Evolutionary conservation across 192 early-diverging fungal species (phyloP).

Genomic region (Funneliformis geosporum): DNA sequence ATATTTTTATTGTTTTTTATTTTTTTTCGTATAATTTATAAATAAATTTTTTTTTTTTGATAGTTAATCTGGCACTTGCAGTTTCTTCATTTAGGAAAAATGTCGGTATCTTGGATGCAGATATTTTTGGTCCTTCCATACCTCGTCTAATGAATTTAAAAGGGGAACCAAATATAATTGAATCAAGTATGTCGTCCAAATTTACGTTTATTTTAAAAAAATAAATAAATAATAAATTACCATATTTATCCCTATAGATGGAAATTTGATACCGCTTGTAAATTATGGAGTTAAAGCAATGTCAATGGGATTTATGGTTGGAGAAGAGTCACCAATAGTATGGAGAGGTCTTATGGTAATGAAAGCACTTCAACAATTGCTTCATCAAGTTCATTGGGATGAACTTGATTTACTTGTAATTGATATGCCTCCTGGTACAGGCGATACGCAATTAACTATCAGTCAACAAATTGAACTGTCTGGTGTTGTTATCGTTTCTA

Average conservation of each 20-base stretch:
- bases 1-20: background rate
- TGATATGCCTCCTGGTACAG: constrained; percentile 92
- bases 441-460: constrained; percentile 86
- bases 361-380: constrained; percentile 86
- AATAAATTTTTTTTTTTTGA: background rate
- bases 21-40: background rate
- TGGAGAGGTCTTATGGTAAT: constrained; percentile 96
- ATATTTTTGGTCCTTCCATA: constrained; percentile 92
- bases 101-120: constrained; percentile 83
- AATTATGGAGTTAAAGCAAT: constrained; percentile 91
- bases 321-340: constrained; percentile 71
- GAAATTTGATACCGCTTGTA: constrained; percentile 64
- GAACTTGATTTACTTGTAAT: constrained; percentile 78
- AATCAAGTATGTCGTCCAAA: constrained; percentile 43
- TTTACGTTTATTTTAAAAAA: background rate
- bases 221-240: background rate
- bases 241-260: background rate
- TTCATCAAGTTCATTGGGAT: constrained; percentile 83
- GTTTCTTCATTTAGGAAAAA: constrained; percentile 57
- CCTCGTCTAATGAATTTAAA: constrained; percentile 82
- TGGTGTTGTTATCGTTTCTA: constrained; percentile 85
- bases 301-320: constrained; percentile 89
- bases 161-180: constrained; percentile 67
- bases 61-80: constrained; percentile 78
- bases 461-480: constrained; percentile 70